These are phyloP conservation scores for Fagopyrum esculentum DNA, from an alignment of 148 eudicot species.

Conservation along the genomic window DNA sequence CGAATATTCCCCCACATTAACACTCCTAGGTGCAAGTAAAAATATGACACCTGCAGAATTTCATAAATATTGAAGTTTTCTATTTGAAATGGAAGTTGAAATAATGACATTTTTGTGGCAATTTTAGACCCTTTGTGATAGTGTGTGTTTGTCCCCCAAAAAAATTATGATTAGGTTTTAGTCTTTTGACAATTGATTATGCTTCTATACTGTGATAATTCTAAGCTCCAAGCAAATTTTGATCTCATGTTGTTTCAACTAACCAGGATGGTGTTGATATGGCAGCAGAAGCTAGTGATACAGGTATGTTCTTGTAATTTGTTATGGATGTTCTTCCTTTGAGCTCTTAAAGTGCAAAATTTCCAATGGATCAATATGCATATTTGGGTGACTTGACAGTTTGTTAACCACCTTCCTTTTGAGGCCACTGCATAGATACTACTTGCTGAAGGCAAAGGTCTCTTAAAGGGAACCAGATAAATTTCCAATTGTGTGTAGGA, in stretches of 20 bases:
- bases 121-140: not conserved
- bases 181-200: not conserved
- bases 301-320: not conserved
- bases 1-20: no score
- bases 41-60: not conserved
- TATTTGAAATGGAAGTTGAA: not conserved
- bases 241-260: constrained; percentile 6
- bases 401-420: not conserved
- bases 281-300: constrained; percentile 1
- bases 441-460: not conserved
- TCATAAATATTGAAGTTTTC: not conserved
- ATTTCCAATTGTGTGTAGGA: not conserved
- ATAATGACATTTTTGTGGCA: not conserved
- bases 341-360: not conserved
- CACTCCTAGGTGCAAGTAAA: no score
- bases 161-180: not conserved
- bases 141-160: not conserved
- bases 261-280: not conserved
- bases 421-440: not conserved
- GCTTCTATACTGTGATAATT: not conserved
- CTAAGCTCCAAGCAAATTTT: not conserved
- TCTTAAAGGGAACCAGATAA: not conserved
- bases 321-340: not conserved
- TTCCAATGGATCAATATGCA: not conserved
- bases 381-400: not conserved